phyloP scores from a whole-genome alignment of 2,329 filamentous ascomycete species.

The Neocucurbitaria cava region DNA sequence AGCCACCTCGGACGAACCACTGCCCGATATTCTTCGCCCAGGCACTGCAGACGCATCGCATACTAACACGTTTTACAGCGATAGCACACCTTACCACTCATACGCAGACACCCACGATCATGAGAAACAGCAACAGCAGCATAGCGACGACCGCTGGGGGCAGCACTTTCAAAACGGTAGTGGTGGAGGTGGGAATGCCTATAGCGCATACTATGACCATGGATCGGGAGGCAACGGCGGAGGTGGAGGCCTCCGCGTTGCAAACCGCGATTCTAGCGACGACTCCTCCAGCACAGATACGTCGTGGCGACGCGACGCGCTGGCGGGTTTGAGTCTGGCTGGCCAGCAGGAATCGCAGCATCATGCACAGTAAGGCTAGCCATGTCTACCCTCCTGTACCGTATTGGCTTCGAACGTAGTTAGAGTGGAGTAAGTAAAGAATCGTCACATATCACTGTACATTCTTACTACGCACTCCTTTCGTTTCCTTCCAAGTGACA shows the following conservation, averaged over 20 bases:
- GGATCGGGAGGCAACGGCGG: not conserved
- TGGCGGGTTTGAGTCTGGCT: constrained; percentile 22
- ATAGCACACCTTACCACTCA: constrained; percentile 7
- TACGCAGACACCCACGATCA: constrained; percentile 10
- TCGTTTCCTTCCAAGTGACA: too few species aligned
- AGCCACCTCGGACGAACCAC: constrained; percentile 21
- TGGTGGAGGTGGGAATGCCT: constrained; percentile 10
- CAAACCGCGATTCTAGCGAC: constrained; percentile 47
- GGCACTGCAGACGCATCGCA: constrained; percentile 8
- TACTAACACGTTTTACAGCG: constrained; percentile 8
- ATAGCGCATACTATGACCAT: constrained; percentile 2
- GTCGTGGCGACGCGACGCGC: constrained; percentile 19
- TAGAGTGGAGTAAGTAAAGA: too few species aligned
- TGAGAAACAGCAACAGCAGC: constrained; percentile 2
- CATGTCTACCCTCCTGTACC: too few species aligned
- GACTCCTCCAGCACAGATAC: constrained; percentile 23
- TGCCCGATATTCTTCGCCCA: constrained; percentile 30
- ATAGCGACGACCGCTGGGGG: constrained; percentile 8
- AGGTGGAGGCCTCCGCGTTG: constrained; percentile 51
- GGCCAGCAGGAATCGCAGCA: not conserved
- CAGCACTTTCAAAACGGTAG: constrained; percentile 4
- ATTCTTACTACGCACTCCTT: too few species aligned
- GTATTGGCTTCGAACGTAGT: too few species aligned
- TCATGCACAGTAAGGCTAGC: not conserved
- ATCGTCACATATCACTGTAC: too few species aligned